Base-by-base conservation (phyloP, 192 early-diverging fungal genomes). In the Backusella luteola region DNA sequence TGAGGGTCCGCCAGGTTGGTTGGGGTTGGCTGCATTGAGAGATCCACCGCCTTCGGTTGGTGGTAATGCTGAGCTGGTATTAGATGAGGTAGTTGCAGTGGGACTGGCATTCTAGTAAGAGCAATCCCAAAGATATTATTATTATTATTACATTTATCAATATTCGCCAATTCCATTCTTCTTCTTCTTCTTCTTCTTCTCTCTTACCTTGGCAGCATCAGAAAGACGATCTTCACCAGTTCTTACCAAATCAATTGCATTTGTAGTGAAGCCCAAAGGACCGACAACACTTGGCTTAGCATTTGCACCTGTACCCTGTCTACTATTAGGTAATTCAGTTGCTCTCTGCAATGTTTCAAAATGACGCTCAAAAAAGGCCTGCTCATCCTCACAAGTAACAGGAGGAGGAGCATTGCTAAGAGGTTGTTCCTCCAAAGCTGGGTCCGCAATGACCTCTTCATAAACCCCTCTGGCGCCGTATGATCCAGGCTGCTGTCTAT, bases 291-390 rank as follows among this genome's bases (percentile, higher is more conserved):
- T 85, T 0, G 88, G 86, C 53, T 67, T 80, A 9, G 76, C 75
- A 71, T 77, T 36, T 14, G 80, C 76, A 36, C 84, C 82, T 39
- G 86, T 82, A 9, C 82, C 80, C 23, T 79, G 41, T 67, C 73
- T 69, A 56, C 73, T 69, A 56, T 76, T 85, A 19, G 86, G 85
- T 34, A 86, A 83, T 53, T 93, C 89, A 44, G 87, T 78, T 6
- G 87, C 85, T 38, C 86, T 85, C 73, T 91, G 89, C 69, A 95
- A 87, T 14, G 91, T 90, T 9, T 91, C 92, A 56, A 89, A 88
- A 82, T 94, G 92, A 21, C 90, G 84, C 71, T 95, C 92, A 67
- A 98, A 84, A 84, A 98, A 98, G 4, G 83, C 84, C 80, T 98
- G 95, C 75, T 98, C 95, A 67, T 95, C 91, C 78, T 97, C 96